Evolutionary conservation across 306 rosid species (phyloP).

Genomic region (Lupinus albus): DNA sequence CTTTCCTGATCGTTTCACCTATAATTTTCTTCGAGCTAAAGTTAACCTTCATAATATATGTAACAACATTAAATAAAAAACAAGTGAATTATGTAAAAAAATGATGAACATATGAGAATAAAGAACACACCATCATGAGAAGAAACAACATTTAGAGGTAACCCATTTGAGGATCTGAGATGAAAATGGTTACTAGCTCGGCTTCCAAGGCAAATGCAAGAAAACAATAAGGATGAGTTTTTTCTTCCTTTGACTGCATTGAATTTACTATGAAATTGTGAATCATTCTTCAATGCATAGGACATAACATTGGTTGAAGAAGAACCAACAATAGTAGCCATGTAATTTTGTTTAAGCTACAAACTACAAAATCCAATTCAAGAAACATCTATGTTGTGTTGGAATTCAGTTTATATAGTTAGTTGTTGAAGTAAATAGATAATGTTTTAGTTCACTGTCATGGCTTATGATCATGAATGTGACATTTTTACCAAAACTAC

Average conservation of each 20-base stretch:
- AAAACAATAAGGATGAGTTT: slow-evolving; percentile 44
- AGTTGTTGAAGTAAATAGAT: slow-evolving; percentile 33
- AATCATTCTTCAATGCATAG: slow-evolving; percentile 50
- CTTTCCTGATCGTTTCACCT: no score
- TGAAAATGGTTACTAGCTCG: slow-evolving; percentile 50
- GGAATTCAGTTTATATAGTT: slow-evolving; percentile 42
- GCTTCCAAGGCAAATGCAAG: slow-evolving; percentile 47
- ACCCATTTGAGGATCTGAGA: slow-evolving; percentile 85
- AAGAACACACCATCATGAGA: slow-evolving; percentile 66
- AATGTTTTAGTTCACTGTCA: neutral
- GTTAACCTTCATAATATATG: neutral
- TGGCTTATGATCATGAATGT: slow-evolving; percentile 13
- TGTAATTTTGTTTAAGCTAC: slow-evolving; percentile 36
- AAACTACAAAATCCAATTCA: neutral
- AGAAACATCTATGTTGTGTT: neutral
- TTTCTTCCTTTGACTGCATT: slow-evolving; percentile 39
- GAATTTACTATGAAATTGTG: slow-evolving; percentile 41
- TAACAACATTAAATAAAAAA: neutral
- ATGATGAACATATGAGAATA: neutral
- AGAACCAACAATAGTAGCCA: slow-evolving; percentile 61
- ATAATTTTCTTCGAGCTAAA: no score
- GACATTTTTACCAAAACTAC: slow-evolving; percentile 13
- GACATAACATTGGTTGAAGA: slow-evolving; percentile 50
- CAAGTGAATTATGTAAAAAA: neutral
- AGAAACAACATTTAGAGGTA: slow-evolving; percentile 65